Conservation (phyloP, 345 rosid genomes). For the Eucalyptus paniculata region DNA sequence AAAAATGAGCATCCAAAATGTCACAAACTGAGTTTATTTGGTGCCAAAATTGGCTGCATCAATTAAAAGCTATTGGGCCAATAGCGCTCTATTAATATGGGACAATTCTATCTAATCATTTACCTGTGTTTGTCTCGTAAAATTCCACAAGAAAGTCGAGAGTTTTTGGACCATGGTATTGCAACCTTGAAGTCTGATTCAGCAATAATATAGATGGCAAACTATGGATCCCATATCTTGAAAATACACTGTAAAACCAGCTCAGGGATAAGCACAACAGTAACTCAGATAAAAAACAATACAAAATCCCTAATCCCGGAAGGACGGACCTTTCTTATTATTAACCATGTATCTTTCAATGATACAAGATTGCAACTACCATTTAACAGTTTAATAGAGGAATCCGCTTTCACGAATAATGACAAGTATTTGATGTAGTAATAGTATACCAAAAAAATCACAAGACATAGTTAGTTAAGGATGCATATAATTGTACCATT, state of each 20-base stretch:
- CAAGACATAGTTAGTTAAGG: background rate
- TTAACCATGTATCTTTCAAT: background rate
- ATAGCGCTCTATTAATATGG: background rate
- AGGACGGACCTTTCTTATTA: background rate
- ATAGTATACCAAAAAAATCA: background rate
- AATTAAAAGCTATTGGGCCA: background rate
- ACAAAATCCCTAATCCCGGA: background rate
- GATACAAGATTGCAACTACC: background rate
- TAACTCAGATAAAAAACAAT: background rate
- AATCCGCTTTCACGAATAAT: background rate
- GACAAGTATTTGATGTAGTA: background rate
- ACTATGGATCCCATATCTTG: constrained; percentile 78
- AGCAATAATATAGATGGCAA: constrained; percentile 64
- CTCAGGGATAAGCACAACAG: background rate
- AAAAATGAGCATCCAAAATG: background rate
- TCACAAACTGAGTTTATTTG: background rate
- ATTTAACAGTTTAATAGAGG: background rate
- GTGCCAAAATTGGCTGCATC: background rate
- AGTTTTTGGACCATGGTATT: constrained; percentile 51
- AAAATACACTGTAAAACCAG: constrained; percentile 47
- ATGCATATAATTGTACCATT: background rate
- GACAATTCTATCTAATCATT: background rate
- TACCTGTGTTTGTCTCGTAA: constrained; percentile 67
- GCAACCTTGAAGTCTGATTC: constrained; percentile 46
- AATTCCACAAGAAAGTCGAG: constrained; percentile 50